Conservation (phyloP, 176 grass and related monocot genomes). For the Phragmites australis region DNA sequence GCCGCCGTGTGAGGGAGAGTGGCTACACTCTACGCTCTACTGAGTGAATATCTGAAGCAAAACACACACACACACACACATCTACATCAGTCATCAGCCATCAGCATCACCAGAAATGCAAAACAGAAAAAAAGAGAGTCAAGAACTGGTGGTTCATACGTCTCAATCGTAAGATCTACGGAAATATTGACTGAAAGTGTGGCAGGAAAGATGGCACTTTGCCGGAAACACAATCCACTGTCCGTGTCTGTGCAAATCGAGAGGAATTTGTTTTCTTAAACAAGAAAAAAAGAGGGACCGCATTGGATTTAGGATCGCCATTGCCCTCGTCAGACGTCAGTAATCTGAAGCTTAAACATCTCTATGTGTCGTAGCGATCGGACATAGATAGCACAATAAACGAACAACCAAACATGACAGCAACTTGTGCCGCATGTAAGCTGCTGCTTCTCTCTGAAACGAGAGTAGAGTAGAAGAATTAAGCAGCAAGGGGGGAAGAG, state of each 20-base stretch:
- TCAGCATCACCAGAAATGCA: slow-evolving; percentile 7
- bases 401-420: neutral
- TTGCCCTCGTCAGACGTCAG: neutral
- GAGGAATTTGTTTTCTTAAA: neutral
- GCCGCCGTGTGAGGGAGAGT: neutral
- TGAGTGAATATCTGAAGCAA: neutral
- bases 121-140: neutral
- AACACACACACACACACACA: too few species aligned
- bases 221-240: slow-evolving; percentile 16
- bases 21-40: neutral
- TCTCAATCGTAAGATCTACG: slow-evolving; percentile 47
- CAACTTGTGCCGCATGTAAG: neutral
- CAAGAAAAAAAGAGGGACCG: neutral
- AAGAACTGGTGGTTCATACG: neutral
- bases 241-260: slow-evolving; percentile 10
- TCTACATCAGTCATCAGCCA: slow-evolving; percentile 20
- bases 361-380: neutral
- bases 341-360: neutral
- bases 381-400: neutral
- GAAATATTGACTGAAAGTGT: neutral
- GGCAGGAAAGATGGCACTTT: slow-evolving; percentile 8
- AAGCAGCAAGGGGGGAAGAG: neutral
- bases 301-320: neutral
- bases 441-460: neutral
- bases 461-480: too few species aligned